A percentile compares a stretch with the other conserved stretches of the same genome.
phyloP scores from a whole-genome alignment of 148 eudicot species.

The Simmondsia chinensis region DNA sequence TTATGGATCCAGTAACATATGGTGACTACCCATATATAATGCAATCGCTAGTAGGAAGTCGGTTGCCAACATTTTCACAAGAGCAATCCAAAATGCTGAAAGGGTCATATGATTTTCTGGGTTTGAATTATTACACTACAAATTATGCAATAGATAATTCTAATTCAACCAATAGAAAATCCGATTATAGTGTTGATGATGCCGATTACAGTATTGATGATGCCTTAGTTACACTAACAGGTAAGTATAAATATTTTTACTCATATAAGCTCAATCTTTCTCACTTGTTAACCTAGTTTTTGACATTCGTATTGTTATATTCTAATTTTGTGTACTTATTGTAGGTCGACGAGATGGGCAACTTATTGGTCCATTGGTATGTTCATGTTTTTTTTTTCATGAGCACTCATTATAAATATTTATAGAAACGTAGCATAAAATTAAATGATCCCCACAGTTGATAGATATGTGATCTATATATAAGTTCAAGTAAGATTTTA shows the following conservation, averaged over 20 bases:
- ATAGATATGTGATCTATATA: too few relatives aligned
- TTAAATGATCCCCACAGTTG: too few relatives aligned
- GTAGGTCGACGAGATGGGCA: constrained; percentile 38
- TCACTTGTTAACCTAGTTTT: neutral
- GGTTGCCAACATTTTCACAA: constrained; percentile 27
- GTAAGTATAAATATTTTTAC: constrained; percentile 36
- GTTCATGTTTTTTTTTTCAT: too few relatives aligned
- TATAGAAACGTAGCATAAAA: too few relatives aligned
- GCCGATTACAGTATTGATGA: too few relatives aligned
- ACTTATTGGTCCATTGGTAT: constrained; percentile 42
- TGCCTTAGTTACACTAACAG: constrained; percentile 14
- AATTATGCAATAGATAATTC: constrained; percentile 34
- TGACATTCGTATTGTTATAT: too few relatives aligned
- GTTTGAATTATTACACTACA: constrained; percentile 35
- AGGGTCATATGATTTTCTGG: constrained; percentile 25
- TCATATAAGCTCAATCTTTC: neutral
- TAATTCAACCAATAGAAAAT: constrained; percentile 6
- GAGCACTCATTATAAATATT: too few relatives aligned
- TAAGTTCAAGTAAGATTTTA: too few relatives aligned
- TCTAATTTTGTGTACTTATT: neutral
- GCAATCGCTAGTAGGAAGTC: constrained; percentile 17
- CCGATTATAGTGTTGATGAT: constrained; percentile 34
- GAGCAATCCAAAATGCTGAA: constrained; percentile 13
- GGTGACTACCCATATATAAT: constrained; percentile 27
- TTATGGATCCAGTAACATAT: constrained; percentile 22